These are phyloP conservation scores for Heliosperma pusillum DNA, from an alignment of 148 eudicot genomes.

Conservation along the genomic window DNA sequence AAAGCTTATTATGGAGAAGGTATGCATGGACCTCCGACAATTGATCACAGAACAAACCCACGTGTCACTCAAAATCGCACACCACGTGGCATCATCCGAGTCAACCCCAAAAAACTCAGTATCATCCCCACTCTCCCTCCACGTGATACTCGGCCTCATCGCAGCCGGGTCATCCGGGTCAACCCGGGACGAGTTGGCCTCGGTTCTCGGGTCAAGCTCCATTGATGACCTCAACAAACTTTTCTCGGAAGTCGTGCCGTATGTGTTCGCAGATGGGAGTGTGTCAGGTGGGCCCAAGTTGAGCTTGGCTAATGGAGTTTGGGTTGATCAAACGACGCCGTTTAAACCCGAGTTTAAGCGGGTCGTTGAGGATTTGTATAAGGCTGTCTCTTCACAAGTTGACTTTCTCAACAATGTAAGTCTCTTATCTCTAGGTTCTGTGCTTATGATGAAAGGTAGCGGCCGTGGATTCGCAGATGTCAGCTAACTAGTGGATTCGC, in stretches of 20 bases:
- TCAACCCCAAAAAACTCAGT: slow-evolving; percentile 33
- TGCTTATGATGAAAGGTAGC: too few relatives aligned
- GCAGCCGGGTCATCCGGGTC: slow-evolving; percentile 67
- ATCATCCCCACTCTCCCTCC: slow-evolving; percentile 73
- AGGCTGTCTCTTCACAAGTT: slow-evolving; percentile 52
- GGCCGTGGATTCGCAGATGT: too few relatives aligned
- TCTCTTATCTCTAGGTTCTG: too few relatives aligned
- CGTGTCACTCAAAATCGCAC: not conserved
- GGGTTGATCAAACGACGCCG: slow-evolving; percentile 54
- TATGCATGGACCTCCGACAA: not conserved
- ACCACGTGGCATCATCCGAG: not conserved
- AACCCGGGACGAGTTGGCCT: slow-evolving; percentile 57
- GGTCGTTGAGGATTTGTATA: slow-evolving; percentile 47
- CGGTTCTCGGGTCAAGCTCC: not conserved
- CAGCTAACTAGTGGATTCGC: too few relatives aligned
- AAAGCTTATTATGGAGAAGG: too few relatives aligned
- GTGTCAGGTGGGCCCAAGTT: slow-evolving; percentile 59
- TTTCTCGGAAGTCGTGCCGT: slow-evolving; percentile 51
- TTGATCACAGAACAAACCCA: not conserved
- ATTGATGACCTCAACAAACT: slow-evolving; percentile 51
- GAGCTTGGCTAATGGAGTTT: slow-evolving; percentile 71
- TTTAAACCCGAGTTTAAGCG: slow-evolving; percentile 49
- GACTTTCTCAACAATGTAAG: slow-evolving; percentile 72
- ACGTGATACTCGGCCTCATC: slow-evolving; percentile 55
- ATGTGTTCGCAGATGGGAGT: slow-evolving; percentile 55